Conservation (phyloP, 805 yeast genomes). For the Millerozyma miso region DNA sequence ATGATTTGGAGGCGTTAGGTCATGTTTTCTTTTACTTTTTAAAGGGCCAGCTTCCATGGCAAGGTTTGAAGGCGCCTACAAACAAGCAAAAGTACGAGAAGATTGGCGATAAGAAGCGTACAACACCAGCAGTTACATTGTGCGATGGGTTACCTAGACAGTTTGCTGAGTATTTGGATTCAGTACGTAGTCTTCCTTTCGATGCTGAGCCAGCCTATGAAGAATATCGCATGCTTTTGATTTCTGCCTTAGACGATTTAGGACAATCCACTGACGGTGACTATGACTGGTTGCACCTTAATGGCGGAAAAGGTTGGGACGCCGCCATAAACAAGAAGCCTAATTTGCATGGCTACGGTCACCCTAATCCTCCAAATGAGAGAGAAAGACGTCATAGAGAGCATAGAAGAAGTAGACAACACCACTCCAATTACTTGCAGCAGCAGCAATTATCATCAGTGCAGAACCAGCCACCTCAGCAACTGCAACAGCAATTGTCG, state of each 20-base stretch:
- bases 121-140: conserved; percentile 59
- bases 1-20: conserved; percentile 76
- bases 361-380: conserved; percentile 56
- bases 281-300: conserved; percentile 79
- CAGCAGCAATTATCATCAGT: conserved; percentile 16
- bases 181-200: conserved; percentile 65
- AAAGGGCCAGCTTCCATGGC: conserved; percentile 84
- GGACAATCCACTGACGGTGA: conserved; percentile 61
- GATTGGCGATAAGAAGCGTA: conserved; percentile 75
- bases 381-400: conserved; percentile 44
- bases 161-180: conserved; percentile 68
- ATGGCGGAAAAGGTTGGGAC: conserved; percentile 82
- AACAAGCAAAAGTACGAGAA: conserved; percentile 79
- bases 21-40: conserved; percentile 78
- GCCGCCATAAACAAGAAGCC: conserved; percentile 70
- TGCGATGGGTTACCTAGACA: conserved; percentile 66
- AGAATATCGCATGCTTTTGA: conserved; percentile 58
- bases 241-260: conserved; percentile 52
- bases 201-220: conserved; percentile 80
- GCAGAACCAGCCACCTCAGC: conserved; percentile 8
- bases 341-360: conserved; percentile 78
- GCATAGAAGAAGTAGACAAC: conserved; percentile 42
- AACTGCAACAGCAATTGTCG: conserved; percentile 32
- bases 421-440: conserved; percentile 18
- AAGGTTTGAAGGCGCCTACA: conserved; percentile 85